Evolutionary conservation across 2,329 filamentous ascomycete species (phyloP), one percentile per base, ranked within the genome.

Genomic region (Bipolaris cookei): DNA sequence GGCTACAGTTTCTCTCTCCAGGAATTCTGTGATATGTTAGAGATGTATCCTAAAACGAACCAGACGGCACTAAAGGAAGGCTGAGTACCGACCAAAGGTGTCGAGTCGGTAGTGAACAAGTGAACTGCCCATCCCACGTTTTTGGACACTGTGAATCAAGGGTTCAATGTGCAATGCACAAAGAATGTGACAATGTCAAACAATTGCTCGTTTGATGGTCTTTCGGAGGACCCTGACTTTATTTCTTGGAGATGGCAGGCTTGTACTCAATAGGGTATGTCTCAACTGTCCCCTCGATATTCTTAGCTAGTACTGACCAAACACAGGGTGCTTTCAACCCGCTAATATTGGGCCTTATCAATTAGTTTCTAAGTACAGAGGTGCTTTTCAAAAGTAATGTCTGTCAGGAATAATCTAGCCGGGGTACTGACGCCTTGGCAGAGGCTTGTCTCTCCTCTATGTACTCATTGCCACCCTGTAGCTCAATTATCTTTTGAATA

Each of bases 211-310:
- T 62, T 83, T 28, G 69, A 77, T 30, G 61, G 67, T n/a, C 61
- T 56, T 5, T 69, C 75, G 41, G 64, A 65, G 1, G 74, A 79
- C 6, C 74, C 80, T 0, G 61, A 73, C 6, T 63, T 56, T 1
- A 80, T 83, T 58, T 69, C 71, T 47, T 83, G 81, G 81, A 78
- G 72, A 0, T 84, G 81, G 80, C 81, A 84, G 63, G 81, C 80
- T 64, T 85, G 83, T 68, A 81, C 78, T 2, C 77, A 84, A 65
- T 83, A 79, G 78, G 83, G 73, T 73, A 58, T 59, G 68, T 64
- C 16, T 10, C 13, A 18, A 3, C 25, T 8, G 18, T 37, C 21
- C 30, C 28, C 3, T 34, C 23, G 4, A 41, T 18, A 10, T 30
- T 35, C 18, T 35, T 34, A 42, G 13, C 13, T 3, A 11, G 51